phyloP scores from a whole-genome alignment of 208 protist genomes.

The Trypanosomatidae sp. region DNA sequence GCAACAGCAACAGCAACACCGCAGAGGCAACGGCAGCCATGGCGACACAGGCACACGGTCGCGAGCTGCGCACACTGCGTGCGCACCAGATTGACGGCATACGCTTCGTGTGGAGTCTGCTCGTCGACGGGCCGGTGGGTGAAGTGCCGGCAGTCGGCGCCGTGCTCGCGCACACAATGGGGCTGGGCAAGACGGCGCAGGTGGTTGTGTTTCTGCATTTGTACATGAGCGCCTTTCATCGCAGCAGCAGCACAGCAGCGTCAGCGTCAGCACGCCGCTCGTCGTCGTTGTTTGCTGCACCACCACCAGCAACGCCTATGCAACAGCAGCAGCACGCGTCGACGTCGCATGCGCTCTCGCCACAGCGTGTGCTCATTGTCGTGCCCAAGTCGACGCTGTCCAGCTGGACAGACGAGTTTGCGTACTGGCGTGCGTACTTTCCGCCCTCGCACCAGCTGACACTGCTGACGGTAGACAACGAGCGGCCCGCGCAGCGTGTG shows the following conservation, averaged over 20 bases:
- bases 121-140: constrained; percentile 56
- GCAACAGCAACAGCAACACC: neutral
- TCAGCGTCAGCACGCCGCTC: neutral
- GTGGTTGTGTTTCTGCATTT: constrained; percentile 71
- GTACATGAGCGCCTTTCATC: constrained; percentile 17
- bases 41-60: neutral
- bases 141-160: constrained; percentile 63
- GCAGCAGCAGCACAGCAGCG: constrained; percentile 1
- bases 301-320: neutral
- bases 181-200: constrained; percentile 81
- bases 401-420: constrained; percentile 48
- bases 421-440: constrained; percentile 41
- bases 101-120: constrained; percentile 69
- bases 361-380: constrained; percentile 37
- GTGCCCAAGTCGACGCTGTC: constrained; percentile 63
- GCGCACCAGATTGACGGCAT: constrained; percentile 73
- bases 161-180: constrained; percentile 84
- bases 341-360: neutral
- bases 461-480: constrained; percentile 12
- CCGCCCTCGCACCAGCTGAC: constrained; percentile 19
- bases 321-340: neutral
- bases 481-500: constrained; percentile 6
- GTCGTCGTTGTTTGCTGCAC: neutral
- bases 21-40: neutral
- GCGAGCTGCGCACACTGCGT: constrained; percentile 13